Percentiles rank a stretch among this genome's conserved stretches.
These are phyloP conservation scores for Hyaloperonospora arabidopsidis DNA, from an alignment of 352 stramenopile genomes.

Conservation along the genomic window DNA sequence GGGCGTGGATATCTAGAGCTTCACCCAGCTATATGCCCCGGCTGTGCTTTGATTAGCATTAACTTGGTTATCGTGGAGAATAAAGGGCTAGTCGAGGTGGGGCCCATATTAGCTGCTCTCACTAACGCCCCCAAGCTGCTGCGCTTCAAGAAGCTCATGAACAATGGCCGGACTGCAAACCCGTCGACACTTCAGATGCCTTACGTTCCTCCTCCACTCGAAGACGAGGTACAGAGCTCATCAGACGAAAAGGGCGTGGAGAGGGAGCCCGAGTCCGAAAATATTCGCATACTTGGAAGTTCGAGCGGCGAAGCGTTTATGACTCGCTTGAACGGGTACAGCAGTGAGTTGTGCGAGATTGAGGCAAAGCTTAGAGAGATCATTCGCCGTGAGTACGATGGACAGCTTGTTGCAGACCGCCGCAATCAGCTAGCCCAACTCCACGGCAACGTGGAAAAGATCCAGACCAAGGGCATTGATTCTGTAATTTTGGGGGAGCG, in stretches of 20 bases:
- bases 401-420: constrained; percentile 32
- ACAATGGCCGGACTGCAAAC: constrained; percentile 57
- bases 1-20: constrained; percentile 69
- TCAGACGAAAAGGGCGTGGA: constrained; percentile 19
- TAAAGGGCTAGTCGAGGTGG: constrained; percentile 60
- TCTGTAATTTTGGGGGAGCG: constrained; percentile 68
- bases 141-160: constrained; percentile 84
- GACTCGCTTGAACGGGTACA: constrained; percentile 39
- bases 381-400: constrained; percentile 37
- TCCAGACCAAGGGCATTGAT: constrained; percentile 74
- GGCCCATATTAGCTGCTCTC: constrained; percentile 55
- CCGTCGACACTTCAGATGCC: constrained; percentile 59
- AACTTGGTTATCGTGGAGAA: constrained; percentile 73
- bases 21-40: constrained; percentile 71
- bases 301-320: constrained; percentile 34
- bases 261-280: constrained; percentile 18
- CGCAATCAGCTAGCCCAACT: constrained; percentile 68
- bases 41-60: constrained; percentile 69
- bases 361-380: constrained; percentile 48
- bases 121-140: constrained; percentile 50
- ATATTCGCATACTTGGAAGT: constrained; percentile 13
- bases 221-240: constrained; percentile 26
- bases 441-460: constrained; percentile 65
- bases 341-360: constrained; percentile 35
- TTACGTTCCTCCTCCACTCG: constrained; percentile 55